Evolutionary conservation across 1,139 yeast genomes (phyloP).

Genomic region (Geotrichum klebahnii): DNA sequence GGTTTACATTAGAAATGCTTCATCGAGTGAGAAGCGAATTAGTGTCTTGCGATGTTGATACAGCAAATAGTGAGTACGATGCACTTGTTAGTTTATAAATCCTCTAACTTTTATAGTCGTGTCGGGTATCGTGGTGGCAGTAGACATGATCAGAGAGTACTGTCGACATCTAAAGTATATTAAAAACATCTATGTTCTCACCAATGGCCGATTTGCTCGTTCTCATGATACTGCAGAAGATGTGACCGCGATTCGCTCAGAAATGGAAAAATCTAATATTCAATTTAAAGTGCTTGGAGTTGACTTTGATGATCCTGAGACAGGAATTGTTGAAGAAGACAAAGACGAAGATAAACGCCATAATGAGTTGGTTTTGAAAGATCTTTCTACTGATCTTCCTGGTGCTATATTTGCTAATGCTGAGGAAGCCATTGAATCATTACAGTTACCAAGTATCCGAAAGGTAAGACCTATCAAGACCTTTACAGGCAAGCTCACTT

Average conservation of each 20-base stretch:
- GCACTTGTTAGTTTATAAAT: not conserved
- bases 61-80: slow-evolving; percentile 28
- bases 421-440: slow-evolving; percentile 25
- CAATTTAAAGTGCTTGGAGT: slow-evolving; percentile 35
- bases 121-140: slow-evolving; percentile 37
- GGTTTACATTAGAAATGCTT: slow-evolving; percentile 34
- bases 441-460: slow-evolving; percentile 36
- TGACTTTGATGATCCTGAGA: slow-evolving; percentile 37
- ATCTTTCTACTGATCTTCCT: slow-evolving; percentile 11
- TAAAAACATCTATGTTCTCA: slow-evolving; percentile 46
- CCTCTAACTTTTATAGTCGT: slow-evolving; percentile 20
- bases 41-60: slow-evolving; percentile 31
- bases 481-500: slow-evolving; percentile 43
- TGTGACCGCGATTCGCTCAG: slow-evolving; percentile 6
- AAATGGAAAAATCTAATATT: slow-evolving; percentile 22
- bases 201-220: slow-evolving; percentile 37
- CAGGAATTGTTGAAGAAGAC: slow-evolving; percentile 28
- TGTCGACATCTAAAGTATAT: slow-evolving; percentile 39
- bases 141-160: slow-evolving; percentile 34
- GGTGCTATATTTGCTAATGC: slow-evolving; percentile 31
- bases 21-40: slow-evolving; percentile 29
- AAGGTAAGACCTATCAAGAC: slow-evolving; percentile 42
- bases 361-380: slow-evolving; percentile 17
- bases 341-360: slow-evolving; percentile 27
- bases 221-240: slow-evolving; percentile 4